A percentile compares a stretch with the other conserved stretches of the same genome.
These are phyloP conservation scores for Blastomyces gilchristii DNA, from an alignment of 2,329 filamentous ascomycete species.

Conservation along the genomic window DNA sequence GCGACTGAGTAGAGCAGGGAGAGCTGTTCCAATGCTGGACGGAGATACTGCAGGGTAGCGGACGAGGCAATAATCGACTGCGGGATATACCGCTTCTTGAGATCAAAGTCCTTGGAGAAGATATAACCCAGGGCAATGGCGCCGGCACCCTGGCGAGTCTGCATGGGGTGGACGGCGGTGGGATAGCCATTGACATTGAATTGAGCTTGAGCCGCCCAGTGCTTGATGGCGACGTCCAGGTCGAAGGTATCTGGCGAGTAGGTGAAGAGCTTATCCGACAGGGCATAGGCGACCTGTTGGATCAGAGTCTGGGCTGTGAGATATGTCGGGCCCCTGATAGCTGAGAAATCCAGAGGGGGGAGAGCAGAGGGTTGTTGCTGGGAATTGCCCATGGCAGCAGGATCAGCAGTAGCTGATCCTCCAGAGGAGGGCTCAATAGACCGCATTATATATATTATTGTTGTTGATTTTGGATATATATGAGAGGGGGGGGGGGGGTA, in stretches of 20 bases:
- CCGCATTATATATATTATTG: constrained; percentile 7
- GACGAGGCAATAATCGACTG: constrained; percentile 85
- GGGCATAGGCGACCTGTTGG: constrained; percentile 87
- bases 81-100: constrained; percentile 80
- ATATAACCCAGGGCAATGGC: constrained; percentile 90
- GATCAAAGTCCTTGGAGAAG: constrained; percentile 92
- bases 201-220: constrained; percentile 61
- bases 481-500: background rate
- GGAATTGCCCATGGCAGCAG: background rate
- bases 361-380: constrained; percentile 9
- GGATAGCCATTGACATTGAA: constrained; percentile 73
- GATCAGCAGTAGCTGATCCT: background rate
- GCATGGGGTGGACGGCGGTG: constrained; percentile 66
- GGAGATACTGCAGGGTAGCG: constrained; percentile 67
- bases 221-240: constrained; percentile 69
- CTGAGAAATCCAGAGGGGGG: constrained; percentile 29
- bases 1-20: constrained; percentile 83
- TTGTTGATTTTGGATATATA: background rate
- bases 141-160: constrained; percentile 82
- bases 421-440: constrained; percentile 13
- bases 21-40: constrained; percentile 79
- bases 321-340: constrained; percentile 69
- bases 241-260: constrained; percentile 93
- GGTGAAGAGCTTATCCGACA: constrained; percentile 95
- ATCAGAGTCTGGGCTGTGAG: constrained; percentile 85